Evolutionary conservation across 352 stramenopile genomes (phyloP).

Genomic region (Phytopythium kandeliae): DNA sequence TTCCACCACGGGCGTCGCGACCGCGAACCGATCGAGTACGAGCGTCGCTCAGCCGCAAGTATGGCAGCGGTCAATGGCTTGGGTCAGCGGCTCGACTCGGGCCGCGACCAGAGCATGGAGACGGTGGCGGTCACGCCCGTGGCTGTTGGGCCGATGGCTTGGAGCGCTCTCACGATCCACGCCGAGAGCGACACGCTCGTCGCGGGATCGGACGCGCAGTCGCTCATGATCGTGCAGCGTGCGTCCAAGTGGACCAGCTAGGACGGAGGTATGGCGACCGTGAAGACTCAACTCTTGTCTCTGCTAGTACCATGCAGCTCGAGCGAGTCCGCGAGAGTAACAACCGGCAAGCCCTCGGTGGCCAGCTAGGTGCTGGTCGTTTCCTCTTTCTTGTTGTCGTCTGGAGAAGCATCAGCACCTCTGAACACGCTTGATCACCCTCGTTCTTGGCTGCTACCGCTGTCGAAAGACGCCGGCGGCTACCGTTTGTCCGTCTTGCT

Average conservation of each 20-base stretch:
- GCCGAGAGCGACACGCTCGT: conserved; percentile 69
- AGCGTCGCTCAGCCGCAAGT: conserved; percentile 8
- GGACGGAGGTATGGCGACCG: background rate
- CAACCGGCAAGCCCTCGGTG: too few species aligned
- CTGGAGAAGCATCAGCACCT: background rate
- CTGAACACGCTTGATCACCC: background rate
- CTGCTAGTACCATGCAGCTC: too few species aligned
- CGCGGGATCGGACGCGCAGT: conserved; percentile 70
- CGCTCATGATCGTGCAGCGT: conserved; percentile 58
- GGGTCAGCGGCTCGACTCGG: conserved; percentile 7
- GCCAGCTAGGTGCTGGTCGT: background rate
- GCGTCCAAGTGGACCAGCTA: conserved; percentile 39
- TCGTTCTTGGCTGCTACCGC: background rate
- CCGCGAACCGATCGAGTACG: conserved; percentile 57
- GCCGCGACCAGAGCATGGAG: background rate
- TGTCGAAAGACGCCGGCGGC: background rate
- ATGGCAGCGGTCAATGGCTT: conserved; percentile 10
- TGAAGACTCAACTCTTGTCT: too few species aligned
- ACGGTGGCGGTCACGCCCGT: conserved; percentile 36
- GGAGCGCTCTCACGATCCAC: conserved; percentile 64
- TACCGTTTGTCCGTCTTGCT: background rate
- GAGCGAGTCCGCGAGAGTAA: too few species aligned
- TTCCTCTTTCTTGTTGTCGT: background rate
- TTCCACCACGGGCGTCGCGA: conserved; percentile 50
- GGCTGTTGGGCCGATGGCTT: conserved; percentile 36